These are phyloP conservation scores for Blepharisma stoltei DNA, from an alignment of 73 alveolate genomes.

Conservation along the genomic window DNA sequence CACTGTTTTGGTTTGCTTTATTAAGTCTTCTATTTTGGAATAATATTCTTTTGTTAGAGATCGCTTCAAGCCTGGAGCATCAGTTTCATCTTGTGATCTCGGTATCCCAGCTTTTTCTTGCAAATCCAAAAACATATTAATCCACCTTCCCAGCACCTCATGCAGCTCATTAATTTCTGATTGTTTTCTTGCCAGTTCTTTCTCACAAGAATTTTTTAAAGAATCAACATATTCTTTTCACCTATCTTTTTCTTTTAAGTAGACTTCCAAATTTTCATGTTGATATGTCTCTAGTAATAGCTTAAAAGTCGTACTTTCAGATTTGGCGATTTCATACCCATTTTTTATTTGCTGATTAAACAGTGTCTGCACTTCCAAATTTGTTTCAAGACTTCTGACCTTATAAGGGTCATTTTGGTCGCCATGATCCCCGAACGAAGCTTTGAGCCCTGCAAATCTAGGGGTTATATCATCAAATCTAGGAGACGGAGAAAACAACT, in stretches of 20 bases:
- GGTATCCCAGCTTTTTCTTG: conserved; percentile 16
- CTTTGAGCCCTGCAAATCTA: no score
- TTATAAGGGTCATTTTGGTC: no score
- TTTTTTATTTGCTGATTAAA: not conserved
- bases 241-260: conserved; percentile 31
- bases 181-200: conserved; percentile 40
- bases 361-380: not conserved
- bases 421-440: no score
- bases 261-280: conserved; percentile 21
- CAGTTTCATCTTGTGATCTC: not conserved
- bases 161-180: conserved; percentile 40
- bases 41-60: not conserved
- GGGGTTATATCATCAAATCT: no score
- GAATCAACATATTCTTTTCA: conserved; percentile 40
- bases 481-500: no score
- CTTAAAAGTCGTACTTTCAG: conserved; percentile 11
- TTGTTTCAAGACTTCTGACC: not conserved
- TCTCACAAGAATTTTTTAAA: conserved; percentile 36
- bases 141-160: conserved; percentile 46
- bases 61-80: not conserved
- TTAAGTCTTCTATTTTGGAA: not conserved
- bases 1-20: not conserved
- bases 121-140: conserved; percentile 32
- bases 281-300: conserved; percentile 34
- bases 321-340: not conserved